These are phyloP conservation scores for Thermochaetoides thermophila DNA, from an alignment of 495 filamentous ascomycete species.

Conservation along the genomic window DNA sequence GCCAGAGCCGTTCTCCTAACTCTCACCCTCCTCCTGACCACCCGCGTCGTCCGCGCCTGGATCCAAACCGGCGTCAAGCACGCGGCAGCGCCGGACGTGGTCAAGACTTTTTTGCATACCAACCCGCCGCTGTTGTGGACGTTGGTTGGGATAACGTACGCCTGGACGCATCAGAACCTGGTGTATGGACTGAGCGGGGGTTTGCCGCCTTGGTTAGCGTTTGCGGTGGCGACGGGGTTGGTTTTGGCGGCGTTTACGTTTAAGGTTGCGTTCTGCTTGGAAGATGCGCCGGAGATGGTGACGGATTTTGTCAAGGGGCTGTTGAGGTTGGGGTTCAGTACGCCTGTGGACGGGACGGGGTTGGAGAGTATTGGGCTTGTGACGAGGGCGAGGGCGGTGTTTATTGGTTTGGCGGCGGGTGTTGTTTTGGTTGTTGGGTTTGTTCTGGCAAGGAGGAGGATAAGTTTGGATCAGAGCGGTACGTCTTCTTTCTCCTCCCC, in stretches of 20 bases:
- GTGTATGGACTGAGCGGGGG: constrained; percentile 18
- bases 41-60: constrained; percentile 63
- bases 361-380: too few species aligned
- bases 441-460: constrained; percentile 9
- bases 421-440: constrained; percentile 22
- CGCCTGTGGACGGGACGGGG: constrained; percentile 25
- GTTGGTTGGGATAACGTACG: constrained; percentile 57
- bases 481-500: constrained; percentile 30
- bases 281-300: constrained; percentile 77
- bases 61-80: constrained; percentile 96
- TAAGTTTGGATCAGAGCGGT: constrained; percentile 13
- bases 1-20: too few species aligned
- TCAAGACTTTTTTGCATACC: constrained; percentile 45
- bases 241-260: constrained; percentile 54
- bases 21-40: constrained; percentile 25
- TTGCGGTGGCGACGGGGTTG: constrained; percentile 20
- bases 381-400: constrained; percentile 33
- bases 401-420: constrained; percentile 37
- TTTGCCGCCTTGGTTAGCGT: constrained; percentile 16
- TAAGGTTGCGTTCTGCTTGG: constrained; percentile 66
- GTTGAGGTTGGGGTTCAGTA: constrained; percentile 25
- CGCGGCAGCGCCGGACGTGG: constrained; percentile 74
- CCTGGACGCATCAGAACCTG: constrained; percentile 22
- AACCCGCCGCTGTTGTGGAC: constrained; percentile 56
- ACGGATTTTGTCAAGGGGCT: constrained; percentile 32